Evolutionary conservation across 2,329 filamentous ascomycete genomes (phyloP).

Genomic region (Sporothrix variecibatus): DNA sequence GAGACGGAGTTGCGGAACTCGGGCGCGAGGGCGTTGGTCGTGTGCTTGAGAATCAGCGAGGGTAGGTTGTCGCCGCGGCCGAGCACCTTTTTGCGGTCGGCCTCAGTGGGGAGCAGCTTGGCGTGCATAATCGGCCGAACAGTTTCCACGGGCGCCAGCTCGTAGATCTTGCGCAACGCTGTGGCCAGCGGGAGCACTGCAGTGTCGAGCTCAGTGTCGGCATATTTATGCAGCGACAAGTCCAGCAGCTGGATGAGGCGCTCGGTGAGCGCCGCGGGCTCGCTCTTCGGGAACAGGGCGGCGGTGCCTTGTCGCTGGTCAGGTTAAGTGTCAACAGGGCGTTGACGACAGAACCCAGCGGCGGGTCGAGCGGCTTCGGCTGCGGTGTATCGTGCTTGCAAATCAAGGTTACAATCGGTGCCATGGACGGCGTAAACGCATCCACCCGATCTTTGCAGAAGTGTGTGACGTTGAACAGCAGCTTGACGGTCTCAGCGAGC

Average conservation of each 20-base stretch:
- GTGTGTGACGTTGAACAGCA: slow-evolving; percentile 86
- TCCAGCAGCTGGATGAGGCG: slow-evolving; percentile 72
- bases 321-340: slow-evolving; percentile 78
- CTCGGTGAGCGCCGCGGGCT: slow-evolving; percentile 61
- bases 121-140: slow-evolving; percentile 65
- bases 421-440: slow-evolving; percentile 67
- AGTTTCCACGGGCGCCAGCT: slow-evolving; percentile 60
- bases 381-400: slow-evolving; percentile 58
- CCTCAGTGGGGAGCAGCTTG: slow-evolving; percentile 72
- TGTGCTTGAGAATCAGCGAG: slow-evolving; percentile 74
- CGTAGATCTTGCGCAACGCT: slow-evolving; percentile 70
- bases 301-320: slow-evolving; percentile 52
- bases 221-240: slow-evolving; percentile 63
- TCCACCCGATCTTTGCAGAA: slow-evolving; percentile 63
- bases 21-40: slow-evolving; percentile 70
- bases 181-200: slow-evolving; percentile 72
- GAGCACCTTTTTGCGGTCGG: slow-evolving; percentile 74
- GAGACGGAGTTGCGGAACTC: slow-evolving; percentile 74
- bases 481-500: slow-evolving; percentile 78
- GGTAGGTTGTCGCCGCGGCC: slow-evolving; percentile 74
- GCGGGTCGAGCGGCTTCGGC: slow-evolving; percentile 69
- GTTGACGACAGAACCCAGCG: slow-evolving; percentile 74
- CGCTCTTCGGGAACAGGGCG: slow-evolving; percentile 66
- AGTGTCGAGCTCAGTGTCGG: slow-evolving; percentile 70
- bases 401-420: slow-evolving; percentile 71